phyloP scores from a whole-genome alignment of 139 green algal genomes.

The Tetraselmis striata region DNA sequence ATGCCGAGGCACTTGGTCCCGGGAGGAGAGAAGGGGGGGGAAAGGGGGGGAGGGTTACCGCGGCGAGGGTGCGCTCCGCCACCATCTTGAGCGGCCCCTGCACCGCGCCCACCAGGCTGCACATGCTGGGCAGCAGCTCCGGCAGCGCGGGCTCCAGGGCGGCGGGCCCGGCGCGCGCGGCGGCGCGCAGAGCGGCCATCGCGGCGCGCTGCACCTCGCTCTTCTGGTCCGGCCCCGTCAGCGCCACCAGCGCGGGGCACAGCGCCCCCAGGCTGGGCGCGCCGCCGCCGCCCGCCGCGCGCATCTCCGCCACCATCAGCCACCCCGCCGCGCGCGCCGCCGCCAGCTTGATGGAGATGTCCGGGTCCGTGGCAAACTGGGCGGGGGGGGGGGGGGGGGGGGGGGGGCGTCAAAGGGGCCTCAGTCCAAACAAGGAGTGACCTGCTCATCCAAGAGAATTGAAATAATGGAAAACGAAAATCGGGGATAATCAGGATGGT shows the following conservation, averaged over 20 bases:
- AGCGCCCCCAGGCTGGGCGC: constrained; percentile 21
- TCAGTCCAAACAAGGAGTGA: too few species aligned
- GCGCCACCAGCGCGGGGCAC: constrained; percentile 33
- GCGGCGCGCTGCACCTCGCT: constrained; percentile 55
- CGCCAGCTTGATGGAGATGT: background rate
- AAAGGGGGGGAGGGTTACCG: too few species aligned
- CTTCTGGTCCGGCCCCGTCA: constrained; percentile 67
- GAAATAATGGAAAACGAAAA: background rate
- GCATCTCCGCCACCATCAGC: constrained; percentile 16
- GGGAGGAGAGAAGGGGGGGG: too few species aligned
- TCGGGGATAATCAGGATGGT: background rate
- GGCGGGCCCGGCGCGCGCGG: constrained; percentile 19
- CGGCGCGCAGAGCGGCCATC: constrained; percentile 43
- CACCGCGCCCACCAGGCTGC: constrained; percentile 28
- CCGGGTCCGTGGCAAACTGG: background rate
- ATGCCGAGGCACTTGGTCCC: too few species aligned
- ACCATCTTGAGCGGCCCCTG: background rate
- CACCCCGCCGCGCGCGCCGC: background rate
- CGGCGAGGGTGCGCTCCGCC: background rate
- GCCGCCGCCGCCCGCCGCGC: constrained; percentile 14
- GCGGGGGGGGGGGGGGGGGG: constrained; percentile 2
- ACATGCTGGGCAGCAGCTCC: constrained; percentile 53
- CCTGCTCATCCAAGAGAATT: constrained; percentile 7
- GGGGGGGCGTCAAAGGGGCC: too few species aligned
- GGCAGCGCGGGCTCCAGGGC: constrained; percentile 46